A percentile compares a stretch with the other conserved stretches of the same genome.
These are phyloP conservation scores for Pestalotiopsis fici DNA, from an alignment of 2,329 filamentous ascomycete genomes.

Conservation along the genomic window DNA sequence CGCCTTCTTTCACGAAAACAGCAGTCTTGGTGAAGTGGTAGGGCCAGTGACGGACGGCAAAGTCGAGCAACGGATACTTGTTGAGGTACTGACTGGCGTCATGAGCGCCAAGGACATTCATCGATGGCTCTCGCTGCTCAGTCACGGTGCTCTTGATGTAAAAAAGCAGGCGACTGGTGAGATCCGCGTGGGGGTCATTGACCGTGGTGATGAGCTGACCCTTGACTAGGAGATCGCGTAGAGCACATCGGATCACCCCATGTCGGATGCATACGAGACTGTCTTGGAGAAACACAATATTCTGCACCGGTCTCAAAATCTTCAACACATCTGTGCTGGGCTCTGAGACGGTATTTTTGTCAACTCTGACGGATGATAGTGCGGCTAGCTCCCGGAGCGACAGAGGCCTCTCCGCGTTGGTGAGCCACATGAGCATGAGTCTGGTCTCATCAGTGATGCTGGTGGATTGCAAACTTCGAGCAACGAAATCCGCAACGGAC, in stretches of 20 bases:
- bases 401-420: conserved; percentile 35
- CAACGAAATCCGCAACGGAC: conserved; percentile 32
- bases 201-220: conserved; percentile 29
- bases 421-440: conserved; percentile 35
- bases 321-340: conserved; percentile 22
- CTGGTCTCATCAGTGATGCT: conserved; percentile 30
- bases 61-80: conserved; percentile 20
- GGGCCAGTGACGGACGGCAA: conserved; percentile 21
- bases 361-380: conserved; percentile 28
- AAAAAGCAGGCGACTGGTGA: conserved; percentile 30
- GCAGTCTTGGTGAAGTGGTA: conserved; percentile 13
- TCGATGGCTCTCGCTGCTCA: conserved; percentile 30
- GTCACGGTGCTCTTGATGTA: conserved; percentile 31
- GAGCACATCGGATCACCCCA: conserved; percentile 28
- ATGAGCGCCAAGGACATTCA: conserved; percentile 25
- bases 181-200: conserved; percentile 34
- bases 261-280: conserved; percentile 36
- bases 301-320: conserved; percentile 28
- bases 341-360: conserved; percentile 29
- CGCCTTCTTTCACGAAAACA: conserved; percentile 11
- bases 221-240: conserved; percentile 30
- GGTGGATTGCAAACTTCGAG: conserved; percentile 22
- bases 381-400: conserved; percentile 29
- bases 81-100: conserved; percentile 24
- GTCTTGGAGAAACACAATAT: conserved; percentile 34